These are phyloP conservation scores for Fusarium piperis DNA, from an alignment of 2,329 filamentous ascomycete genomes.

Conservation along the genomic window DNA sequence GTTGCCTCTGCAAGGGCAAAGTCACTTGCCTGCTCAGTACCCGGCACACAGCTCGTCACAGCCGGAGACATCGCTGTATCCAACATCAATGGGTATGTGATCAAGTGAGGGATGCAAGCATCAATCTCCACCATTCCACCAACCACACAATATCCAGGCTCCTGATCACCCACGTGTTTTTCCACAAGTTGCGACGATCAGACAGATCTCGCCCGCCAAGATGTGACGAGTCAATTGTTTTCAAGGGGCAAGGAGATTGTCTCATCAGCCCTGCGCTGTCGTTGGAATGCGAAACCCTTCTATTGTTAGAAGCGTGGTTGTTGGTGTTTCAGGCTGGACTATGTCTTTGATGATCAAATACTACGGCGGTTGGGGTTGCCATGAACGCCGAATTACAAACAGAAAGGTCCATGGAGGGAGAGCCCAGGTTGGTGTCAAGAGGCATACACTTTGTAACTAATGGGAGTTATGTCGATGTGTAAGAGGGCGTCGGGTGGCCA, in stretches of 20 bases:
- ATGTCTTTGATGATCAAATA: neutral
- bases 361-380: neutral
- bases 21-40: neutral
- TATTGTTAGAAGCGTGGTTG: neutral
- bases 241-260: neutral
- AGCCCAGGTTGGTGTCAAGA: neutral
- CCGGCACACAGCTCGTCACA: neutral
- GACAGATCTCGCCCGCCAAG: neutral
- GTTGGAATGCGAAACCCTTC: neutral
- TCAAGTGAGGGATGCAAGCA: neutral
- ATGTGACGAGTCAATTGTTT: neutral
- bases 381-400: neutral
- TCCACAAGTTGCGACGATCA: neutral
- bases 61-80: neutral
- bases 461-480: neutral
- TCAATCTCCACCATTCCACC: neutral
- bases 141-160: neutral
- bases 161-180: neutral
- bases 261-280: neutral
- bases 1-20: neutral
- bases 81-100: neutral
- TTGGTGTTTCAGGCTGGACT: neutral
- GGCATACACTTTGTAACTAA: neutral
- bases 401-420: neutral
- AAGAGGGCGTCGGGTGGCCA: neutral